Base-by-base conservation (phyloP, 2,329 filamentous ascomycete species). In the Dryadomyces sulphureus region DNA sequence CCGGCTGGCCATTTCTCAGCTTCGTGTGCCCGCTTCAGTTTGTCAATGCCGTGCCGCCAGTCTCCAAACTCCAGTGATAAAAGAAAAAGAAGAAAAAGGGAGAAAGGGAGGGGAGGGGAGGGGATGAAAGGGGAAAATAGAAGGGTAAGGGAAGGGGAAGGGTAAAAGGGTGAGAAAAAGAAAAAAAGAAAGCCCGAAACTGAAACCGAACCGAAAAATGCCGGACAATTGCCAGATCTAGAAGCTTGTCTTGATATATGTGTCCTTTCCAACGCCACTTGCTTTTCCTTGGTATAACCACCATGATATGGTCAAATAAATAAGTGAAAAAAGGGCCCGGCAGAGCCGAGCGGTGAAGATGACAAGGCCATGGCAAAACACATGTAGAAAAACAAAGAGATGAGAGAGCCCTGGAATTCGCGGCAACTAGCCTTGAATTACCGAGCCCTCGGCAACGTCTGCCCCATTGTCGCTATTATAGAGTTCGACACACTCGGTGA, bases 401-500 rank as follows among this genome's bases (percentile, higher is more conserved):
- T 21, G 21, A 12, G 17, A 22, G 8, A 19, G 17, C 17, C 17
- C 17, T 20, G 12, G 25, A n/a, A 42, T 9, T 41, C 24, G 5
- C 40, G 30, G 14, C 7, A 14, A 7, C 19, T 42, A 42, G 25
- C 25, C 30, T 21, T 34, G 40, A 7, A 16, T 2, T 19, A 7
- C 22, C 7, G 21, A 17, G 21, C 14, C 11, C 38, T 9, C 22
- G 14, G 21, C 38, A n/a, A 7, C 22, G 11, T 16, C 38, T 7
- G 14, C 38, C 6, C 19, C 25, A 16, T 34, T 6, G 11, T 21
- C 40, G 7, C 25, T 22, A 3, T 19, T 34, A 19, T 34, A 42
- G n/a, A 42, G 40, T 42, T 42, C 25, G n/a, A 42, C 41, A 34
- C 41, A 43, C 24, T 35, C 41, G 16, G 41, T 43, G 25, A 43